These are phyloP conservation scores for Glycine soja DNA, from an alignment of 306 rosid genomes.

Conservation along the genomic window DNA sequence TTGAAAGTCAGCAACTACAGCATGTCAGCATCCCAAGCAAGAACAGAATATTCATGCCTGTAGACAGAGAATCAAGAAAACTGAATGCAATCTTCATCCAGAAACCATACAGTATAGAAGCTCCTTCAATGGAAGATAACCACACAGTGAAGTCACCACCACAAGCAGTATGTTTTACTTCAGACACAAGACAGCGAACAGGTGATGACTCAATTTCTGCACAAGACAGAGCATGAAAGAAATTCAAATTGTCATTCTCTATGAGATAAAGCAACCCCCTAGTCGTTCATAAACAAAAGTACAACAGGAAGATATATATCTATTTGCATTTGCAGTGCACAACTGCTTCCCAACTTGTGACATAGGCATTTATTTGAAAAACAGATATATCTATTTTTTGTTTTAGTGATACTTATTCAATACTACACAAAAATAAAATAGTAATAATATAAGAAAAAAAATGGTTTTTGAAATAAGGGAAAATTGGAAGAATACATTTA, in stretches of 20 bases:
- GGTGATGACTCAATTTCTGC: conserved; percentile 86
- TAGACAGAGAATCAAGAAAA: conserved; percentile 33
- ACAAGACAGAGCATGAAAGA: conserved; percentile 31
- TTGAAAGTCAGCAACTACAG: conserved; percentile 37
- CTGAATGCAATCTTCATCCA: conserved; percentile 40
- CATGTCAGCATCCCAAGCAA: not conserved
- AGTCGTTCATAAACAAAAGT: conserved; percentile 7
- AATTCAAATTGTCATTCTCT: conserved; percentile 4
- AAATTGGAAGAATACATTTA: not conserved
- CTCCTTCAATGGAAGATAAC: conserved; percentile 89
- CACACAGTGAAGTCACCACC: conserved; percentile 94
- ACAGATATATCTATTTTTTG: not conserved
- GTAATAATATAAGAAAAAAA: not conserved
- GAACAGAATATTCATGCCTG: conserved; percentile 19
- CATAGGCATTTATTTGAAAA: not conserved
- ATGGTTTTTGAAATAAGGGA: not conserved
- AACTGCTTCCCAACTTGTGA: not conserved
- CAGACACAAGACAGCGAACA: conserved; percentile 88
- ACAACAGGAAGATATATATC: not conserved
- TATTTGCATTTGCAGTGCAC: not conserved
- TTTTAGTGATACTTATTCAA: not conserved
- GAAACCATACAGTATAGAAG: conserved; percentile 93
- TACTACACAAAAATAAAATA: not conserved
- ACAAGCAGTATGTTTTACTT: conserved; percentile 73
- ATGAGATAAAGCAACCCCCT: not conserved